These are phyloP conservation scores for Platanthera zijinensis DNA, from an alignment of 106 monocot genomes.

Conservation along the genomic window DNA sequence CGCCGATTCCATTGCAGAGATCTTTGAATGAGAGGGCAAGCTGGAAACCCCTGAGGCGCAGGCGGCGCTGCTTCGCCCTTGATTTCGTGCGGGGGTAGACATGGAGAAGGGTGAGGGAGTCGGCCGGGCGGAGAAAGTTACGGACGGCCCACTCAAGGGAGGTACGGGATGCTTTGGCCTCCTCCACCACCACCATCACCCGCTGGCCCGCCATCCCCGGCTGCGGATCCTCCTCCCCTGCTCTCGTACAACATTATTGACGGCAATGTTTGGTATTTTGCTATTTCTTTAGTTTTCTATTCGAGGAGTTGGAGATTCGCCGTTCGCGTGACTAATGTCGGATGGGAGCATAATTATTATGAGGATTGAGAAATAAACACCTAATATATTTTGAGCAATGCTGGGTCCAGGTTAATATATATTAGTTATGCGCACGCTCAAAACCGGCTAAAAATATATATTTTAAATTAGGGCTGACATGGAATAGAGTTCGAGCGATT, in stretches of 20 bases:
- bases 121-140: slow-evolving; percentile 64
- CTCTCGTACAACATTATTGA: background rate
- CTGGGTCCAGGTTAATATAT: no score
- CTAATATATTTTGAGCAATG: no score
- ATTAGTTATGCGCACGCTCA: no score
- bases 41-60: slow-evolving; percentile 76
- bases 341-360: no score
- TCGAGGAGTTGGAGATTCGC: no score
- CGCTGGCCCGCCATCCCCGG: slow-evolving; percentile 42
- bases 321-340: no score
- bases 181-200: slow-evolving; percentile 96
- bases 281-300: no score
- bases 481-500: no score
- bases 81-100: slow-evolving; percentile 57
- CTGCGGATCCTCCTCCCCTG: background rate
- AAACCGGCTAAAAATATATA: no score
- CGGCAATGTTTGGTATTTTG: no score
- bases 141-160: slow-evolving; percentile 72
- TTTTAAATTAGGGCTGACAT: no score
- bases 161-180: slow-evolving; percentile 34
- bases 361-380: no score
- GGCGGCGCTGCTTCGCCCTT: slow-evolving; percentile 39
- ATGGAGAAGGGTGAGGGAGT: slow-evolving; percentile 63
- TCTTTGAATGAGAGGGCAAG: slow-evolving; percentile 92
- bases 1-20: slow-evolving; percentile 62